Evolutionary conservation across 169 alveolate species (phyloP).

Genomic region (Pseudocohnilembus persalinus): DNA sequence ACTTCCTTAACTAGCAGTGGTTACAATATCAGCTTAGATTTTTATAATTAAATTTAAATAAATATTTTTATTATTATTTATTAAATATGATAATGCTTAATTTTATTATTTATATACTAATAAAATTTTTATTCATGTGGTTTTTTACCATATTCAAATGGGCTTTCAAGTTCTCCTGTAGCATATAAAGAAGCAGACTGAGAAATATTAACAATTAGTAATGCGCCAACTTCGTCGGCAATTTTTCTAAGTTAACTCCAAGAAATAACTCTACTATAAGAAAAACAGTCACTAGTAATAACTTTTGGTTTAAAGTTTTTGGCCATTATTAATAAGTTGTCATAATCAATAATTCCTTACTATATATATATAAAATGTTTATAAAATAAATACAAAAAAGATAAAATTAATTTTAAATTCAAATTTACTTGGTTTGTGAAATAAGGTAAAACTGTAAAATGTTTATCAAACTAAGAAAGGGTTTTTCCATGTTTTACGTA

Average conservation of each 20-base stretch:
- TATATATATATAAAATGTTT: conserved; percentile 29
- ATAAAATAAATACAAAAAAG: not conserved
- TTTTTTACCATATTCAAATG: conserved; percentile 74
- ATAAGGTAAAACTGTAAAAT: conserved; percentile 53
- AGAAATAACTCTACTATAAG: conserved; percentile 79
- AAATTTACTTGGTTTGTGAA: conserved; percentile 14
- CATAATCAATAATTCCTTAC: conserved; percentile 62
- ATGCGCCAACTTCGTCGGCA: conserved; percentile 95
- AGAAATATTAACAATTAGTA: conserved; percentile 95
- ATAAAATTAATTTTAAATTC: not conserved
- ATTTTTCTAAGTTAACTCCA: conserved; percentile 89
- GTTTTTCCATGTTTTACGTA: conserved; percentile 49
- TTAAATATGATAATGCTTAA: no score
- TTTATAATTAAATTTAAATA: conserved; percentile 48
- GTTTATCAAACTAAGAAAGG: conserved; percentile 49
- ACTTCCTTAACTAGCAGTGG: conserved; percentile 42
- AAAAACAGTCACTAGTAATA: conserved; percentile 57
- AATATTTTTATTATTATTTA: conserved; percentile 41
- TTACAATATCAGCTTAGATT: conserved; percentile 45
- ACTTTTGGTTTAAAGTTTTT: conserved; percentile 56
- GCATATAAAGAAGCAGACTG: conserved; percentile 96
- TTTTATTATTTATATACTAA: no score
- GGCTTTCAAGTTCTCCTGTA: conserved; percentile 79
- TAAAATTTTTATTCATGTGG: no score
- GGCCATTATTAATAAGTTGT: conserved; percentile 43